Evolutionary conservation across 1,284 basidiomycete species (phyloP).

Genomic region (Trichosporon inkin): DNA sequence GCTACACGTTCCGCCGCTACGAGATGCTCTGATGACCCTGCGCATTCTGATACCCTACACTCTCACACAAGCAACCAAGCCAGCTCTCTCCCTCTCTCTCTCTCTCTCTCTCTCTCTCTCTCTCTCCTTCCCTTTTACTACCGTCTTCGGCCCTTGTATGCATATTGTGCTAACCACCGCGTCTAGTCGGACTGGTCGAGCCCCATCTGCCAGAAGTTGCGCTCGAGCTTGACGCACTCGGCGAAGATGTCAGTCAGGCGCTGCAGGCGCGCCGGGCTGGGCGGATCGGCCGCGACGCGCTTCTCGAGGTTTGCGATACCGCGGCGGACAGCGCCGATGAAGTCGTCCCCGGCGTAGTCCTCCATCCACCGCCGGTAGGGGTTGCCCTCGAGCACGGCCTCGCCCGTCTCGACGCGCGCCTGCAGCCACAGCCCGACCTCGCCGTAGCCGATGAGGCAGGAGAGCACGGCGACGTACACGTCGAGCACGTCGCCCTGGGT

Average conservation of each 20-base stretch:
- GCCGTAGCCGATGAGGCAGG: conserved; percentile 90
- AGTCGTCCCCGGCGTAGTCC: conserved; percentile 68
- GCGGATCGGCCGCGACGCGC: conserved; percentile 61
- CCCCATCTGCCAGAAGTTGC: conserved; percentile 75
- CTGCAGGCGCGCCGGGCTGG: conserved; percentile 59
- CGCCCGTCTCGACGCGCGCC: conserved; percentile 55
- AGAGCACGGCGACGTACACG: conserved; percentile 72
- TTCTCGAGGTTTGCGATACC: conserved; percentile 67
- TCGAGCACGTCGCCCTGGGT: conserved; percentile 67
- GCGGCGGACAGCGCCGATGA: conserved; percentile 64
- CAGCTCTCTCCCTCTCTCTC: neutral
- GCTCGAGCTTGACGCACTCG: conserved; percentile 72
- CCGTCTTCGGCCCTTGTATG: conserved; percentile 13
- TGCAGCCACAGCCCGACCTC: conserved; percentile 81
- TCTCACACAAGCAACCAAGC: too few species aligned
- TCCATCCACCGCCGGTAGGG: conserved; percentile 74
- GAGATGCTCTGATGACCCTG: conserved; percentile 40
- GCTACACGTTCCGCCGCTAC: conserved; percentile 57
- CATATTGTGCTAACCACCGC: conserved; percentile 10
- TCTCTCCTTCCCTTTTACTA: neutral
- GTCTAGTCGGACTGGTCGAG: conserved; percentile 21
- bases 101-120: neutral
- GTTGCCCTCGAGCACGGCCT: conserved; percentile 63
- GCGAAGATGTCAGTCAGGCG: conserved; percentile 74
- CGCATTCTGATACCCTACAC: too few species aligned